Evolutionary conservation across 495 filamentous ascomycete genomes (phyloP).

Genomic region (Cercophora sp.): DNA sequence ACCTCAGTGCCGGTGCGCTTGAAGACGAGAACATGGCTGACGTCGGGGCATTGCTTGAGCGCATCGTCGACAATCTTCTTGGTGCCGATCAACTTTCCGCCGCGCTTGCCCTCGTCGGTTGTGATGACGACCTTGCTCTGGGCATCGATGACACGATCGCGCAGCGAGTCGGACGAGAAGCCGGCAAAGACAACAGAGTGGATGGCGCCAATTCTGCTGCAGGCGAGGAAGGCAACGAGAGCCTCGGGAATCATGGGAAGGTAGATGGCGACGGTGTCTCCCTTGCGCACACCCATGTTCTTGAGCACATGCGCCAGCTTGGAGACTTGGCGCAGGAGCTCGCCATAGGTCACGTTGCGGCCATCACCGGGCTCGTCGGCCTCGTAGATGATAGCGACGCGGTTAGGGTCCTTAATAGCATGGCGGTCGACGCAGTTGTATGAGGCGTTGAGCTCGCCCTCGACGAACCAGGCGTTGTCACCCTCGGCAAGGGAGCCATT

Average conservation of each 20-base stretch:
- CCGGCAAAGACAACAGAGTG: constrained; percentile 99
- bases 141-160: constrained; percentile 91
- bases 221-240: constrained; percentile 84
- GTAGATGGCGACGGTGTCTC: constrained; percentile 96
- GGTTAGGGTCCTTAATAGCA: constrained; percentile 86
- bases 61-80: constrained; percentile 99
- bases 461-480: constrained; percentile 91
- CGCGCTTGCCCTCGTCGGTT: constrained; percentile 94
- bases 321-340: constrained; percentile 90
- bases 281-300: constrained; percentile 94
- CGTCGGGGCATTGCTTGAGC: constrained; percentile 92
- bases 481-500: constrained; percentile 72
- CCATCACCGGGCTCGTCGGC: constrained; percentile 88
- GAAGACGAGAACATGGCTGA: constrained; percentile 80
- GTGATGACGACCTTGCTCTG: constrained; percentile 91
- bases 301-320: constrained; percentile 80
- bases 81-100: constrained; percentile 95
- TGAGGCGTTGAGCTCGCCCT: constrained; percentile 88
- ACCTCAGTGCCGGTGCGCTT: constrained; percentile 94
- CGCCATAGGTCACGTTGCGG: constrained; percentile 84
- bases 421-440: constrained; percentile 98
- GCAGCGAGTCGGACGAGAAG: constrained; percentile 94
- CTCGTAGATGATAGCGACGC: constrained; percentile 96
- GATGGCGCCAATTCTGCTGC: constrained; percentile 86
- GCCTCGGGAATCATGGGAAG: constrained; percentile 99